Conservation (phyloP, 495 filamentous ascomycete species). For the Geoglossum glabrum region DNA sequence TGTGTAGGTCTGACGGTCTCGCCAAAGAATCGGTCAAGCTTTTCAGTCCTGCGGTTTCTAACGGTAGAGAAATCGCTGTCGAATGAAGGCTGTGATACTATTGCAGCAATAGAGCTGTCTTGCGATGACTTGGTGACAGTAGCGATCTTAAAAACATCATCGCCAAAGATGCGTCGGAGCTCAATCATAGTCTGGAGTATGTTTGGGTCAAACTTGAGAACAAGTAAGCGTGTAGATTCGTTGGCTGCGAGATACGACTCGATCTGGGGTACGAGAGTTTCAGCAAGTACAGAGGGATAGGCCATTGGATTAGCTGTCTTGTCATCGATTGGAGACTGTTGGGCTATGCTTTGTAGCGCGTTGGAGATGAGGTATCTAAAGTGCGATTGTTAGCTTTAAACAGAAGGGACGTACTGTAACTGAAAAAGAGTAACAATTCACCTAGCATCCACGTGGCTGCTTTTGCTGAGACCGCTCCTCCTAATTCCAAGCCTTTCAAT, state of each 20-base stretch:
- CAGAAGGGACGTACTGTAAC: background rate
- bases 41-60: background rate
- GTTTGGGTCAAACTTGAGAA: constrained; percentile 9
- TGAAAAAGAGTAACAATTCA: background rate
- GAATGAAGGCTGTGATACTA: background rate
- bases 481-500: constrained; percentile 14
- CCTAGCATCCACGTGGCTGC: constrained; percentile 12
- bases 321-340: background rate
- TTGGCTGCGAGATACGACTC: constrained; percentile 13
- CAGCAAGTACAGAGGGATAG: constrained; percentile 10
- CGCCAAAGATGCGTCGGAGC: constrained; percentile 11
- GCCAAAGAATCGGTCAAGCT: constrained; percentile 6
- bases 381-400: background rate
- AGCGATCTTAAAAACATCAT: constrained; percentile 12
- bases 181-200: constrained; percentile 9
- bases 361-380: constrained; percentile 14
- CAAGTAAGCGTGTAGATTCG: constrained; percentile 8
- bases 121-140: constrained; percentile 9
- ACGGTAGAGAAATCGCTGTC: constrained; percentile 1
- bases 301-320: constrained; percentile 8
- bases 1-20: background rate
- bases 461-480: constrained; percentile 11
- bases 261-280: constrained; percentile 13
- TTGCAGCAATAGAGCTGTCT: constrained; percentile 5
- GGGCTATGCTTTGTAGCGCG: constrained; percentile 10